These are phyloP conservation scores for Trametes hirsuta DNA, from an alignment of 1,284 basidiomycete genomes.

Conservation along the genomic window DNA sequence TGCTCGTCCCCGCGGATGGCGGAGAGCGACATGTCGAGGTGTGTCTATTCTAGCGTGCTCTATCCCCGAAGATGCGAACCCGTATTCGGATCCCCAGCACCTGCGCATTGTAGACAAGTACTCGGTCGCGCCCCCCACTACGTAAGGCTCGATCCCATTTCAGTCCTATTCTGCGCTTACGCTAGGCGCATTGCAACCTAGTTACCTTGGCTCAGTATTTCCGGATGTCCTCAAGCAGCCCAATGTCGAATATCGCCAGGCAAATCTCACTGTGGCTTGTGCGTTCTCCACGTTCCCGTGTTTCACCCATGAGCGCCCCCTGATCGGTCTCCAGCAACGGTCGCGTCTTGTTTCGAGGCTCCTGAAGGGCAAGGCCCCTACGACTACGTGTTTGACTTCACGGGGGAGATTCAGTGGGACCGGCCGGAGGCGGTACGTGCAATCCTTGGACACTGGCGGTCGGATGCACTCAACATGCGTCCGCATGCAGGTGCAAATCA, in stretches of 20 bases:
- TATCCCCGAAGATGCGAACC: slow-evolving; percentile 1
- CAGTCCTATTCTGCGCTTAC: slow-evolving; percentile 12
- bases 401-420: slow-evolving; percentile 81
- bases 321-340: slow-evolving; percentile 50
- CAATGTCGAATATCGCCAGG: slow-evolving; percentile 81
- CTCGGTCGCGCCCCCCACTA: slow-evolving; percentile 84
- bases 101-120: slow-evolving; percentile 86
- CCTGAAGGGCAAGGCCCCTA: slow-evolving; percentile 66
- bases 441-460: background rate
- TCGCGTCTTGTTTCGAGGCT: slow-evolving; percentile 70
- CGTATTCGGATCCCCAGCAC: slow-evolving; percentile 45
- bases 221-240: slow-evolving; percentile 67
- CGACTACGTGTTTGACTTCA: slow-evolving; percentile 79
- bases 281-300: slow-evolving; percentile 29
- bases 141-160: slow-evolving; percentile 50
- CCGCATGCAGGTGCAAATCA: slow-evolving; percentile 68
- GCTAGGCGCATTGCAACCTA: slow-evolving; percentile 34
- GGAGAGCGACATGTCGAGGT: slow-evolving; percentile 76
- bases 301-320: slow-evolving; percentile 8
- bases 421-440: slow-evolving; percentile 71
- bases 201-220: slow-evolving; percentile 83
- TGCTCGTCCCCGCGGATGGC: slow-evolving; percentile 59
- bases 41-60: slow-evolving; percentile 33
- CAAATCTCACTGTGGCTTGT: slow-evolving; percentile 77
- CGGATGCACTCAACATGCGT: background rate